Conservation (phyloP, 306 rosid genomes). For the Gastrolobium villosum region DNA sequence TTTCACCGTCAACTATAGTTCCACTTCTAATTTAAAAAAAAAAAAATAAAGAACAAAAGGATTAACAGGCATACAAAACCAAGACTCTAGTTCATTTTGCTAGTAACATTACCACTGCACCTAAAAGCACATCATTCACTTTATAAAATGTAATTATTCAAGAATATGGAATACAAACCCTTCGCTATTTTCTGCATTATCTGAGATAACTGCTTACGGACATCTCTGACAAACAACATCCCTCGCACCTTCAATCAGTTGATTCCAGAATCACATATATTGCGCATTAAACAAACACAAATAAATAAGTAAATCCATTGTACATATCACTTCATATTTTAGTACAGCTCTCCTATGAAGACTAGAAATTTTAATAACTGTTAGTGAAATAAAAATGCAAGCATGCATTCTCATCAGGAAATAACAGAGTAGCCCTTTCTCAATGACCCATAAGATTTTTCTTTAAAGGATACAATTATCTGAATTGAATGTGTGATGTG, state of each 20-base stretch:
- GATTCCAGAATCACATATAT: constrained; percentile 42
- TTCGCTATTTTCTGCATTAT: constrained; percentile 88
- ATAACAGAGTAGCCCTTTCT: constrained; percentile 25
- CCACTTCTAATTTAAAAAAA: neutral
- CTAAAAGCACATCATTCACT: constrained; percentile 37
- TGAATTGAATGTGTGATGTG: constrained; percentile 31
- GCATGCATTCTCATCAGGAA: constrained; percentile 42
- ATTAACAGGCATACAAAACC: constrained; percentile 13
- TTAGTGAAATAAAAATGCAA: constrained; percentile 18
- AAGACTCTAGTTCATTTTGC: constrained; percentile 32
- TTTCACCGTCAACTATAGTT: neutral
- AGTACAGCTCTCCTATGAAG: constrained; percentile 22
- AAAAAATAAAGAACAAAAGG: neutral
- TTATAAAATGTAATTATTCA: constrained; percentile 33
- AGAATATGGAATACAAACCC: constrained; percentile 65
- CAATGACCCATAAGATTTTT: constrained; percentile 9
- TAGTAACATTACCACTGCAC: constrained; percentile 19
- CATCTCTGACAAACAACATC: constrained; percentile 91
- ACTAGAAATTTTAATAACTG: constrained; percentile 30
- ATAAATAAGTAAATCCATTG: neutral
- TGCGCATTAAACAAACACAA: constrained; percentile 31
- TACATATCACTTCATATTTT: constrained; percentile 24
- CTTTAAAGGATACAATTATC: constrained; percentile 32
- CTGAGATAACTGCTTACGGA: constrained; percentile 86
- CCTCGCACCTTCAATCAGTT: constrained; percentile 83